Evolutionary conservation across 192 early-diverging fungal genomes (phyloP).

Genomic region (Backusella australiensis): DNA sequence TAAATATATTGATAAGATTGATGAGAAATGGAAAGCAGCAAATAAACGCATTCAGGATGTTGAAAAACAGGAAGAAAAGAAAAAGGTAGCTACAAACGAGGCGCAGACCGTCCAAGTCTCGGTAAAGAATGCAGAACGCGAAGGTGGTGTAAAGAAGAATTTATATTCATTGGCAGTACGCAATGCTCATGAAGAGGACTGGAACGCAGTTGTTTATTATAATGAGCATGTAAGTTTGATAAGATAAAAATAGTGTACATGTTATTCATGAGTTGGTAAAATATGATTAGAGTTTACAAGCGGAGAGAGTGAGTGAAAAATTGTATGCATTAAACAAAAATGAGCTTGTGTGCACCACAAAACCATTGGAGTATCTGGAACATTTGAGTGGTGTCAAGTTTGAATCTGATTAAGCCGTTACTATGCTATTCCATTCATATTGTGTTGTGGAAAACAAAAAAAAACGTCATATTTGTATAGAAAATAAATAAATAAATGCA

Average conservation of each 20-base stretch:
- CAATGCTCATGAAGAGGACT: conserved; percentile 69
- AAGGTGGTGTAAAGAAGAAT: conserved; percentile 59
- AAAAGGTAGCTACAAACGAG: conserved; percentile 30
- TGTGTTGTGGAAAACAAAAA: background rate
- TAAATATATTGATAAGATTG: conserved; percentile 88
- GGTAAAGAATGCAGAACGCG: conserved; percentile 59
- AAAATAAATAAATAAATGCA: background rate
- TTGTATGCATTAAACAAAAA: conserved; percentile 36
- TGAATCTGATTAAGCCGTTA: background rate
- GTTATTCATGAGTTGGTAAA: too few relatives aligned
- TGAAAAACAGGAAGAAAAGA: conserved; percentile 60
- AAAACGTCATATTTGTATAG: background rate
- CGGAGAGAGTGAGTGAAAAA: conserved; percentile 36
- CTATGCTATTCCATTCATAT: background rate
- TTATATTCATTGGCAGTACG: conserved; percentile 57
- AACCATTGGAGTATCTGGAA: conserved; percentile 34
- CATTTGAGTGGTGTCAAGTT: conserved; percentile 12
- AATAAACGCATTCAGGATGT: conserved; percentile 61
- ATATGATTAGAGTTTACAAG: conserved; percentile 19
- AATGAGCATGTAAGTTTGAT: conserved; percentile 46
- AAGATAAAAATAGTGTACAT: too few relatives aligned
- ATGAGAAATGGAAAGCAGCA: conserved; percentile 75
- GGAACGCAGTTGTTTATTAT: conserved; percentile 66
- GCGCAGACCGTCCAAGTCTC: conserved; percentile 52
- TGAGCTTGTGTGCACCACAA: conserved; percentile 33